Conservation (phyloP, 768 basidiomycete species). For the Boletus sp. region DNA sequence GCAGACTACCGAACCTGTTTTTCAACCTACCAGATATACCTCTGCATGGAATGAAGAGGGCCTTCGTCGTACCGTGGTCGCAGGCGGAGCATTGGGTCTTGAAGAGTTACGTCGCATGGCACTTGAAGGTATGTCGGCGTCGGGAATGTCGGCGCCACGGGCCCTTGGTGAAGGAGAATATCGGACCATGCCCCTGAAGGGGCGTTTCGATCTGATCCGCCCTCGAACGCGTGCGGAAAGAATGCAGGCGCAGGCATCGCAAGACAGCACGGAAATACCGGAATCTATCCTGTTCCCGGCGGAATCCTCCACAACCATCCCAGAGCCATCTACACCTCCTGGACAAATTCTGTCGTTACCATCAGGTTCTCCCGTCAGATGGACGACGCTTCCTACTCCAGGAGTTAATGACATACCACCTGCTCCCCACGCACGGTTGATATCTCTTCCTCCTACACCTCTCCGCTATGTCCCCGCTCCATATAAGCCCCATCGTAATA, state of each 20-base stretch:
- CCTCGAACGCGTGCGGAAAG: slow-evolving; percentile 26
- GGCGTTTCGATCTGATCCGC: slow-evolving; percentile 84
- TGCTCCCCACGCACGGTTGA: slow-evolving; percentile 48
- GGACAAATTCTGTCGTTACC: slow-evolving; percentile 30
- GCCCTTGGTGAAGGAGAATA: slow-evolving; percentile 65
- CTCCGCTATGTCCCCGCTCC: slow-evolving; percentile 21
- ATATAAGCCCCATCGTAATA: slow-evolving; percentile 9
- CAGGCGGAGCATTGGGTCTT: slow-evolving; percentile 36
- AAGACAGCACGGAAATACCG: slow-evolving; percentile 13
- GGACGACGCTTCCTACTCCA: slow-evolving; percentile 59
- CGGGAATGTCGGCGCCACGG: slow-evolving; percentile 8
- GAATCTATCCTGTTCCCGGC: slow-evolving; percentile 10
- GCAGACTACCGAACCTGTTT: slow-evolving; percentile 38
- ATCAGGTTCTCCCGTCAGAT: slow-evolving; percentile 35
- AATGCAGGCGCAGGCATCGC: slow-evolving; percentile 1
- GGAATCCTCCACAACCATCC: slow-evolving; percentile 1
- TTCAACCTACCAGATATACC: slow-evolving; percentile 58
- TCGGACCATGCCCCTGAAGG: slow-evolving; percentile 77
- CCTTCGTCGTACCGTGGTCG: background rate
- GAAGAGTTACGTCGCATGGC: slow-evolving; percentile 37
- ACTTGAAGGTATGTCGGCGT: slow-evolving; percentile 28
- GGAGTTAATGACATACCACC: slow-evolving; percentile 59
- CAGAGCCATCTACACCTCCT: slow-evolving; percentile 38
- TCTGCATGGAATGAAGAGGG: slow-evolving; percentile 68
- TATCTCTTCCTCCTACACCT: slow-evolving; percentile 47